Evolutionary conservation across 192 early-diverging fungal species (phyloP), one percentile per base, ranked within the genome.

Genomic region (Geranomyces variabilis): DNA sequence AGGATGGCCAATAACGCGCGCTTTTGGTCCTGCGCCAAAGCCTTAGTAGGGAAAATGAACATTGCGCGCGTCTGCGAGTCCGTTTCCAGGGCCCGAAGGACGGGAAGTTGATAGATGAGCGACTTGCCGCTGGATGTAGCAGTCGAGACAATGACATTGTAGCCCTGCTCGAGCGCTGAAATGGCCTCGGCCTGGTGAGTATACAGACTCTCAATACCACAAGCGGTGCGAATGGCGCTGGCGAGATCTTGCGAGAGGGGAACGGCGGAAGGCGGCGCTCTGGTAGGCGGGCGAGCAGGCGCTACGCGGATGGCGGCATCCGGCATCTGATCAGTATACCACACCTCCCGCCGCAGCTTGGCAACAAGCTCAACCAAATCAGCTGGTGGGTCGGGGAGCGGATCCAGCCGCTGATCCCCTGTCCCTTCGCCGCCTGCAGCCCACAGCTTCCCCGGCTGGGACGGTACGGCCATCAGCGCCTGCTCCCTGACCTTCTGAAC

Each of bases 101-200:
- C 79, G 4, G 90, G 85, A 3, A 90, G 68, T 67, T 94, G 93
- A 70, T 91, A 94, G 19, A 93, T 83, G 1, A 90, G 66, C 0
- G 92, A 93, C 69, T 94, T 94, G 4, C 93, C 93, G 79, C 89
- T 91, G 29, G 91, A 87, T 29, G 92, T 94, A 0, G 88, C 74
- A 1, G 93, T 94, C 47, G 85, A 79, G 0, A 90, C 81, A 31
- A 94, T 85, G 4, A 92, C 83, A 66, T 87, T 65, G 46, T 80
- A 55, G 7, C 84, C 81, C 4, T 65, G 45, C 29, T 76, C 73
- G 14, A 91, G 58, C 5, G 36, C 77, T 45, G 85, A 77, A 7
- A 93, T 84, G 0, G 93, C 89, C 60, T 86, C 64, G 0, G 85
- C 84, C 69, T 94, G 93, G 79, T 94, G 93, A n/a, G 77, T 59